Base-by-base conservation (phyloP, 2,329 filamentous ascomycete species). In the Neonectria faginata region DNA sequence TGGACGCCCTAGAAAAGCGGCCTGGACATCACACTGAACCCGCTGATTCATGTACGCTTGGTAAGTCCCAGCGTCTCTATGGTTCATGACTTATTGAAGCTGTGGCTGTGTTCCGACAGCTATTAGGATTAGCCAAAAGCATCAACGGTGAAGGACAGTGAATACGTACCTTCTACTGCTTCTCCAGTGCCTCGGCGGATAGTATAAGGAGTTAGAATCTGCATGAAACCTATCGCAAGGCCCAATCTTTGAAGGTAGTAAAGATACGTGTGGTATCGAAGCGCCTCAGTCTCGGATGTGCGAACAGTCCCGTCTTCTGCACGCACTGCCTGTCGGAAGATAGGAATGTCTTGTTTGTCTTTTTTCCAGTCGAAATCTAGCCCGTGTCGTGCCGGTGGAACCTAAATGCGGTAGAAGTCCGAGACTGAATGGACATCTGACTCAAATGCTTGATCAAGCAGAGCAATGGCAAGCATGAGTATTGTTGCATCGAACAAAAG, bases 231-330 rank as follows among this genome's bases (percentile, higher is more conserved):
- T 18, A 12, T 20, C 6, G 16, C 1, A 16, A 36, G 9, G n/a
- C 31, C 29, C 5, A 39, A n/a, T 22, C 31, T 52, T 27, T 52
- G 4, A 36, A 52, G 29, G 50, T 52, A 52, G 25, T 36, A 52
- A 12, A 52, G 18, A 36, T 52, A 52, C 12, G 4, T 52, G 9
- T 52, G 4, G 16, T 52, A 52, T 9, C 4, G 4, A 39, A 52
- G 50, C 10, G 10, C 29, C 6, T 53, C 5, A 3, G 33, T 53
- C 12, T 53, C 5, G 11, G 29, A 53, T 27, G 12, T 53, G 9
- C 11, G 7, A 41, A 53, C 12, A 20, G 11, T 48, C 3, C 29
- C 3, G 7, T 52, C 31, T 12, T 36, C 12, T 6, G 12, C 16
- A 11, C 9, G 12, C 3, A 52, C 50, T 11, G n/a, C 9, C 11